Evolutionary conservation across 2,329 filamentous ascomycete genomes (phyloP).

Genomic region (Elsinoe necatrix): DNA sequence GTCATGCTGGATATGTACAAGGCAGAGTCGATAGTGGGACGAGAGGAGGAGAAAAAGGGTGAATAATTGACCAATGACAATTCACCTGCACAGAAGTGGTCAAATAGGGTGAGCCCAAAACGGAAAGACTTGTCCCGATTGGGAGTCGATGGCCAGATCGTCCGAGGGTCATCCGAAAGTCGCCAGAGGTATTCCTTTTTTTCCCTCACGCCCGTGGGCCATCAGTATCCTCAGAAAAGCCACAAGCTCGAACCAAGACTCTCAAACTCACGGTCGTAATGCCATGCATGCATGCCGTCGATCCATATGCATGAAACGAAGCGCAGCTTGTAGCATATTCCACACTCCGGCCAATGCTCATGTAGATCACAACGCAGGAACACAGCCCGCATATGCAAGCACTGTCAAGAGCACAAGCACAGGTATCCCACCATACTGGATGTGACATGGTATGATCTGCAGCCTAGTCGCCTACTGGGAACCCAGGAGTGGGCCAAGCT

Average conservation of each 20-base stretch:
- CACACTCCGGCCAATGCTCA: background rate
- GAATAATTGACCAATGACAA: conserved; percentile 7
- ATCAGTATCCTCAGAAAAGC: background rate
- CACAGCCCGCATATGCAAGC: conserved; percentile 1
- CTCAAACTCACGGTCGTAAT: too few relatives aligned
- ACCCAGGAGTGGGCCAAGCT: background rate
- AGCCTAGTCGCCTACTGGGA: background rate
- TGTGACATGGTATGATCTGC: conserved; percentile 14
- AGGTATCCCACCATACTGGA: conserved; percentile 10
- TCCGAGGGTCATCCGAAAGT: conserved; percentile 6
- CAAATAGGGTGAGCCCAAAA: background rate
- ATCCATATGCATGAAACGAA: background rate
- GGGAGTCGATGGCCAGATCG: background rate
- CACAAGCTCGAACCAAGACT: background rate
- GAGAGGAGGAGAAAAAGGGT: background rate
- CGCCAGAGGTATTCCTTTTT: background rate
- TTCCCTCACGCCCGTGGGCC: background rate
- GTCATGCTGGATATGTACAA: background rate
- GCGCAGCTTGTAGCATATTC: background rate
- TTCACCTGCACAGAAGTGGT: background rate
- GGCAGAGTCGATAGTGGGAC: background rate
- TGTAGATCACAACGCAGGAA: conserved; percentile 15
- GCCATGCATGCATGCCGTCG: conserved; percentile 2
- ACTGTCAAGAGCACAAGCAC: background rate
- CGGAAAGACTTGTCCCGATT: conserved; percentile 1